Evolutionary conservation across 768 basidiomycete species (phyloP).

Genomic region (Tubosaeta sp.): DNA sequence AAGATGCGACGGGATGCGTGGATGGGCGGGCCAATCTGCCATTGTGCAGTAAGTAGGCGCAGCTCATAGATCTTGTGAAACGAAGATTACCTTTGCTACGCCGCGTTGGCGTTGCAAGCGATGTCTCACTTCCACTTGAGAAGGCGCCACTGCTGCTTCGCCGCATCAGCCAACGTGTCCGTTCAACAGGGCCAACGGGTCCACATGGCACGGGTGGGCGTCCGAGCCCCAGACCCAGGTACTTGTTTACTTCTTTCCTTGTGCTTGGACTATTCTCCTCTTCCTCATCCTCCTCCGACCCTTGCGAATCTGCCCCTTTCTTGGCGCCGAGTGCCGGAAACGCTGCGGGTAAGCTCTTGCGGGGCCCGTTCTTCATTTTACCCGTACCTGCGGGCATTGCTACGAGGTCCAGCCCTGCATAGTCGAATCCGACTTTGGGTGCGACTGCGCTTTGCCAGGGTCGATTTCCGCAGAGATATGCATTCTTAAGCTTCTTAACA

Average conservation of each 20-base stretch:
- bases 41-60: not conserved
- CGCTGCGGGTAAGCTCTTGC: slow-evolving; percentile 74
- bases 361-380: slow-evolving; percentile 47
- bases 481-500: slow-evolving; percentile 68
- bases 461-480: slow-evolving; percentile 51
- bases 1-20: slow-evolving; percentile 43
- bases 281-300: slow-evolving; percentile 61
- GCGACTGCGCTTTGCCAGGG: slow-evolving; percentile 83
- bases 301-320: slow-evolving; percentile 29
- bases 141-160: slow-evolving; percentile 80
- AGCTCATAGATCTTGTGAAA: slow-evolving; percentile 28
- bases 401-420: slow-evolving; percentile 36
- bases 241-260: slow-evolving; percentile 47
- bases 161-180: slow-evolving; percentile 63
- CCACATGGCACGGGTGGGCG: slow-evolving; percentile 38
- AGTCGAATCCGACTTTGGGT: slow-evolving; percentile 54
- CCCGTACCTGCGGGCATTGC: slow-evolving; percentile 29
- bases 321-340: slow-evolving; percentile 45
- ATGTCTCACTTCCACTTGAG: slow-evolving; percentile 69
- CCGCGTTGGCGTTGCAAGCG: slow-evolving; percentile 61
- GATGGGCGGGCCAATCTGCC: slow-evolving; percentile 55
- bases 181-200: slow-evolving; percentile 33
- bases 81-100: slow-evolving; percentile 44
- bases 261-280: slow-evolving; percentile 60
- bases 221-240: slow-evolving; percentile 64